Base-by-base conservation (phyloP, 2,329 filamentous ascomycete species). In the Epichloe uncinata region DNA sequence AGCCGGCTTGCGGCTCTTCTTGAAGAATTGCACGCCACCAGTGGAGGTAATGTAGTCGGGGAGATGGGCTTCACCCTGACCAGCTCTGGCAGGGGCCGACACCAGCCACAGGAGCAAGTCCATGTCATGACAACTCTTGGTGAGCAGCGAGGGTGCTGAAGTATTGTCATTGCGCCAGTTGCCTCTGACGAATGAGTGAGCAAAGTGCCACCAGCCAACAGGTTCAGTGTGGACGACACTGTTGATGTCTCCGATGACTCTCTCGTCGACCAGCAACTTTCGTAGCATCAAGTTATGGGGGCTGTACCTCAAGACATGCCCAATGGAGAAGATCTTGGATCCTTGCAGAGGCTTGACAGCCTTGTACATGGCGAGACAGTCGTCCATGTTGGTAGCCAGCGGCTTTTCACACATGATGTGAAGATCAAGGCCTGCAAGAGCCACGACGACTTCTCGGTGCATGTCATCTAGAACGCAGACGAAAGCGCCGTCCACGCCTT, bases 331-430 rank as follows among this genome's bases (percentile, higher is more conserved):
- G 41, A 97, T 73, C 43, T 62, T 68, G 33, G 60, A 56, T 3
- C 50, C 43, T 18, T 57, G 52, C 1, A 54, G 57, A 6, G 66
- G 63, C 13, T 67, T 62, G 54, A 87, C 63, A 1, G 81, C 74
- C 45, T 69, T 68, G 64, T 81, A 87, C 59, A 95, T 91, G 42
- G 72, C 73, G 36, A 95, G 70, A 61, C 89, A 96, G 58, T 93
- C 88, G 16, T 74, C 66, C 30, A 97, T 70, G 0, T 79, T 84
- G 20, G 87, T 88, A 0, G 89, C 87, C 49, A 98, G 70, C 2
- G 93, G 93, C 69, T 98, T 98, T 73, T 98, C 93, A 64, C 89
- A 94, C 74, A 96, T 86, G 55, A 97, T 81, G 64, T 96, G 89
- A 45, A 96, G 69, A 2, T 77, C 62, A 71, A 82, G 68, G 12